These are phyloP conservation scores for Mrakia gelida DNA, from an alignment of 768 basidiomycete species.

Conservation along the genomic window DNA sequence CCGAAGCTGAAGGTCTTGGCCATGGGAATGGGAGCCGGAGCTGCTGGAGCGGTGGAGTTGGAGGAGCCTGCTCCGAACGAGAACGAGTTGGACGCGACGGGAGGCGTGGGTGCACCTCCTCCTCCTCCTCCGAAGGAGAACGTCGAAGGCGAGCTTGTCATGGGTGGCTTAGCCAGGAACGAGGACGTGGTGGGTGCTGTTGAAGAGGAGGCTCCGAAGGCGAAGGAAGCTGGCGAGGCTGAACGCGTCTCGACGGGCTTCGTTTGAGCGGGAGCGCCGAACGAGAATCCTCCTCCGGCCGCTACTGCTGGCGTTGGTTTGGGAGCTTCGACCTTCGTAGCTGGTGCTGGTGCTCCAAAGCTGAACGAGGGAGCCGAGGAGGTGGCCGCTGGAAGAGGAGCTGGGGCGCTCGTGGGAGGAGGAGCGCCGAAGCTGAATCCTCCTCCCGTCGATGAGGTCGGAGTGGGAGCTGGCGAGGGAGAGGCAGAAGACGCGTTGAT, in stretches of 20 bases:
- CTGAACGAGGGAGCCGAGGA: slow-evolving; percentile 5
- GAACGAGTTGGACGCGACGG: slow-evolving; percentile 4
- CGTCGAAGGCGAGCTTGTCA: background rate
- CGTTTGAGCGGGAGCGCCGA: background rate
- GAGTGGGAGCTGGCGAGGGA: background rate
- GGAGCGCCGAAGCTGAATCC: slow-evolving; percentile 24
- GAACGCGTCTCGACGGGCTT: background rate
- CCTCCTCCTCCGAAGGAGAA: slow-evolving; percentile 22
- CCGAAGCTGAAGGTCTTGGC: slow-evolving; percentile 6
- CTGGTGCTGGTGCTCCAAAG: slow-evolving; percentile 1
- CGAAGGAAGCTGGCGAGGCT: background rate
- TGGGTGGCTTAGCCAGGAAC: background rate
- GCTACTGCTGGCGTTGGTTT: background rate
- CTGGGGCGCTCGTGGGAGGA: background rate
- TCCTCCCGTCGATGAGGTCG: background rate
- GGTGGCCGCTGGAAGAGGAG: background rate
- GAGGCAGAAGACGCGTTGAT: background rate
- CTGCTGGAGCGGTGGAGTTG: background rate
- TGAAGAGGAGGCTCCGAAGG: background rate
- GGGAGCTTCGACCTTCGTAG: background rate
- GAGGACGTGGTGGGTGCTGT: background rate
- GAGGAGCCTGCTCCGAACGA: background rate
- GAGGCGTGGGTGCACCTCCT: background rate
- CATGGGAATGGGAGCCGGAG: background rate
- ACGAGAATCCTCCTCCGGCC: background rate